Conservation (phyloP, 2,329 filamentous ascomycete species). For the Aspergillus viridinutans region DNA sequence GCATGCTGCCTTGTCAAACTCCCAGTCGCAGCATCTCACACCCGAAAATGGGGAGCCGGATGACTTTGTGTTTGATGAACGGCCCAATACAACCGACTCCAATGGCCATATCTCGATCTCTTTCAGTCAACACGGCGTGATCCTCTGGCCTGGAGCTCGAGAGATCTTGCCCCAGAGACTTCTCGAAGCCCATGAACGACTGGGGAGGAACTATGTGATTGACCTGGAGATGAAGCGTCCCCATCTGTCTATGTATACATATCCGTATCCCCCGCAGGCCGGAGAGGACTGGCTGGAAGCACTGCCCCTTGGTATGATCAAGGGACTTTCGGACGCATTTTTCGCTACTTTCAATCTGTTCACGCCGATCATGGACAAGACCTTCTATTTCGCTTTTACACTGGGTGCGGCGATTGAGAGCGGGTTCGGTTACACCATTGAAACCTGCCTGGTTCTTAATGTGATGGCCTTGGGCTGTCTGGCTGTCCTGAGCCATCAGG, state of each 20-base stretch:
- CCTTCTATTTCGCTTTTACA: constrained; percentile 49
- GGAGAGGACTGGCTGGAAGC: constrained; percentile 44
- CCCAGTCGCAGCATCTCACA: constrained; percentile 20
- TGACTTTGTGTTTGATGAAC: constrained; percentile 29
- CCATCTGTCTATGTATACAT: constrained; percentile 40
- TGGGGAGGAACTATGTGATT: constrained; percentile 49
- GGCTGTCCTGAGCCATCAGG: constrained; percentile 47
- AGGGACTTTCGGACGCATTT: constrained; percentile 51
- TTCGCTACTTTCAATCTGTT: constrained; percentile 54
- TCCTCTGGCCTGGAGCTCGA: constrained; percentile 47
- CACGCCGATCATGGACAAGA: constrained; percentile 51
- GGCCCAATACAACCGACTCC: constrained; percentile 24
- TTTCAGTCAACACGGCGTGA: constrained; percentile 50
- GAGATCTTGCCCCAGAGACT: constrained; percentile 42
- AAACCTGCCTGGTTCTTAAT: constrained; percentile 49
- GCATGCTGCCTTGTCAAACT: constrained; percentile 9
- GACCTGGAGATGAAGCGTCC: constrained; percentile 47
- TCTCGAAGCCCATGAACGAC: constrained; percentile 31
- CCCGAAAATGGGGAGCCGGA: constrained; percentile 25
- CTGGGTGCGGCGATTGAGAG: constrained; percentile 47
- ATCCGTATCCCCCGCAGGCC: constrained; percentile 32
- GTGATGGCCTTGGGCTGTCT: constrained; percentile 51
- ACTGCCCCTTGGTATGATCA: constrained; percentile 47
- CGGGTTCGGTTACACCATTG: constrained; percentile 50
- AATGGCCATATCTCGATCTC: constrained; percentile 40